A percentile compares a stretch with the other conserved stretches of the same genome.
These are phyloP conservation scores for Podaxis sp. DNA, from an alignment of 768 basidiomycete species.

Conservation along the genomic window DNA sequence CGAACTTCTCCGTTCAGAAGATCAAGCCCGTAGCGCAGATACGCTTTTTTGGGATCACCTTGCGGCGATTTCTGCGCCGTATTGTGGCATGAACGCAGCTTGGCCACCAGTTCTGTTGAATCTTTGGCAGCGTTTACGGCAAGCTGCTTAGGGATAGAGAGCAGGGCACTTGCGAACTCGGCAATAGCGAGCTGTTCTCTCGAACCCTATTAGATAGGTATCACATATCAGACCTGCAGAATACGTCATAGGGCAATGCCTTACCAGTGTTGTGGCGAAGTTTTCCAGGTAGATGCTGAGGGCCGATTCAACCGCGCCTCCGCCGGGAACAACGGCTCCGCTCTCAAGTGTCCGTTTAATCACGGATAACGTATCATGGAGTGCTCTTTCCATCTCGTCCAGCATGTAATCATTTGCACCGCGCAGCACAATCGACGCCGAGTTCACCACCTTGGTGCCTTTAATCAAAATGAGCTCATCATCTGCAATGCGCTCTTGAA, in stretches of 20 bases:
- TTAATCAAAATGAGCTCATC: constrained; percentile 97
- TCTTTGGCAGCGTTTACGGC: constrained; percentile 99
- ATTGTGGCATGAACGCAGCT: constrained; percentile 95
- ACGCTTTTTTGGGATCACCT: constrained; percentile 87
- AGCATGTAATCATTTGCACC: constrained; percentile 99
- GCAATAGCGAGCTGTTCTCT: constrained; percentile 98
- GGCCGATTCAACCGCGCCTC: constrained; percentile 96
- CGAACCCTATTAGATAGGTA: constrained; percentile 68
- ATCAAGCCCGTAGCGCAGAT: constrained; percentile 93
- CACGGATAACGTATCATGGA: constrained; percentile 92
- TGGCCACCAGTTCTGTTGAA: constrained; percentile 95
- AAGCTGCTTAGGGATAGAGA: constrained; percentile 95
- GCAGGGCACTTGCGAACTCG: constrained; percentile 92
- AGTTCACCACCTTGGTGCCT: constrained; percentile 95
- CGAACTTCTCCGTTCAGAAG: constrained; percentile 91
- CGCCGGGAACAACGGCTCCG: constrained; percentile 93
- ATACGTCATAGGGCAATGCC: constrained; percentile 27
- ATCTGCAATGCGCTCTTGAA: constrained; percentile 97
- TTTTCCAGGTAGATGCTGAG: constrained; percentile 97
- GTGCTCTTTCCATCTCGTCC: constrained; percentile 97
- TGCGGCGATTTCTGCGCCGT: constrained; percentile 90
- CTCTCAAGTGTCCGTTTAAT: constrained; percentile 98
- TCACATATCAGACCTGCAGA: neutral
- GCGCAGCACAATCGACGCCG: constrained; percentile 87
- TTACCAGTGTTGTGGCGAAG: constrained; percentile 94